Percentiles rank a stretch among this genome's conserved stretches.
phyloP scores from a whole-genome alignment of 768 basidiomycete genomes.

The Russula lepida region DNA sequence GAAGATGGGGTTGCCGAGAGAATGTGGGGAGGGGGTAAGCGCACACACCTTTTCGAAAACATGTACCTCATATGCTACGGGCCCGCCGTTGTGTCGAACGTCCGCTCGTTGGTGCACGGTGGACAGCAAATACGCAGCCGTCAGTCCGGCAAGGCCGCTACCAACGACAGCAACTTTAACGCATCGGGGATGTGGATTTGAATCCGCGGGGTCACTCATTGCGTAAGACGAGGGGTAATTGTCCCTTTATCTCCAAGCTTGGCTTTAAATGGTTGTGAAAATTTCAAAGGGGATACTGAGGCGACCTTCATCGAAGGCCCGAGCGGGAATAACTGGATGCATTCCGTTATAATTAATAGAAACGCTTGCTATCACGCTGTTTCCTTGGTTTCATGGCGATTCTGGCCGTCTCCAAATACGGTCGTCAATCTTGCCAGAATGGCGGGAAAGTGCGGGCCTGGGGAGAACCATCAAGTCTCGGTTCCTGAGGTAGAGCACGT shows the following conservation, averaged over 20 bases:
- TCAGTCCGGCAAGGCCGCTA: slow-evolving; percentile 65
- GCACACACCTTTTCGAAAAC: slow-evolving; percentile 62
- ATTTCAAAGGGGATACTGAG: background rate
- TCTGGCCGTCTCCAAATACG: too few species aligned
- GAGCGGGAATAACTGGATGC: background rate
- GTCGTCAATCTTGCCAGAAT: too few species aligned
- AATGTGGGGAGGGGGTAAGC: background rate
- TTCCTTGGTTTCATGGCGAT: background rate
- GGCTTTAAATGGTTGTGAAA: background rate
- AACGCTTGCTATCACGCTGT: background rate
- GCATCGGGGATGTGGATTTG: slow-evolving; percentile 12
- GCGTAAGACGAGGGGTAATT: background rate
- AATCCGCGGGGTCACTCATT: background rate
- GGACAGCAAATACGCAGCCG: slow-evolving; percentile 52
- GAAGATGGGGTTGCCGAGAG: background rate
- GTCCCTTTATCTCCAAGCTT: background rate
- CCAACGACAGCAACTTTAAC: slow-evolving; percentile 62
- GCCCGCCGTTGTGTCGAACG: slow-evolving; percentile 16
- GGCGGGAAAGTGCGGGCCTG: too few species aligned
- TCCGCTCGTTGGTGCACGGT: slow-evolving; percentile 20
- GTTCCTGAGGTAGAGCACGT: too few species aligned
- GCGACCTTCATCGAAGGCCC: background rate
- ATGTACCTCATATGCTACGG: slow-evolving; percentile 55
- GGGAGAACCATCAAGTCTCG: too few species aligned
- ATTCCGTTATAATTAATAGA: background rate